Conservation (phyloP, 1,284 basidiomycete species). For the Fomes fomentarius region DNA sequence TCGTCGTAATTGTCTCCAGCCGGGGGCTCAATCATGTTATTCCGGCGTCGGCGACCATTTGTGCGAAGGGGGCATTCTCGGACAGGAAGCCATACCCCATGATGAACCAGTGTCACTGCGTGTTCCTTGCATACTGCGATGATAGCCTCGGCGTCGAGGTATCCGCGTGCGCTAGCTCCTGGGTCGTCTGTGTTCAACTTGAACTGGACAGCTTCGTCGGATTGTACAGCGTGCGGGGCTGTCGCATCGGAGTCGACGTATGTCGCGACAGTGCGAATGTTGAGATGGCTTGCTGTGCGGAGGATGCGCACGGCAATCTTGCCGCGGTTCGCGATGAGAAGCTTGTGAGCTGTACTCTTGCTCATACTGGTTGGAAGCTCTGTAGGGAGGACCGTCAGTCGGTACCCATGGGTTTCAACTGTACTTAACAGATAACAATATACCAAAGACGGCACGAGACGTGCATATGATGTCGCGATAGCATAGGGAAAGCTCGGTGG, state of each 20-base stretch:
- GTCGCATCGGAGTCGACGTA: slow-evolving; percentile 59
- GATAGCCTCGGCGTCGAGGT: slow-evolving; percentile 47
- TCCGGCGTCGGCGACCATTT: slow-evolving; percentile 58
- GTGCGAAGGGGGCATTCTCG: slow-evolving; percentile 65
- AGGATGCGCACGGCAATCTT: slow-evolving; percentile 62
- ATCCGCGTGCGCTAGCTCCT: slow-evolving; percentile 37
- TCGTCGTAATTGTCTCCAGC: slow-evolving; percentile 51
- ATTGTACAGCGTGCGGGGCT: slow-evolving; percentile 55
- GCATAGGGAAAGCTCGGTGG: neutral
- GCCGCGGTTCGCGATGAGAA: slow-evolving; percentile 53
- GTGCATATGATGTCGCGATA: neutral
- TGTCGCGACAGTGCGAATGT: slow-evolving; percentile 51
- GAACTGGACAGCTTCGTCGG: slow-evolving; percentile 50
- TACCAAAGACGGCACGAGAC: no score
- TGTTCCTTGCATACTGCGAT: slow-evolving; percentile 47
- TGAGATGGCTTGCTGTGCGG: slow-evolving; percentile 51
- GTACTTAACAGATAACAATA: no score
- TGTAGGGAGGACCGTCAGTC: no score
- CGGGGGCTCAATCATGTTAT: slow-evolving; percentile 70
- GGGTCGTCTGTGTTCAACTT: slow-evolving; percentile 18
- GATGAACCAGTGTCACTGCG: slow-evolving; percentile 60
- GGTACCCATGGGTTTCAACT: no score
- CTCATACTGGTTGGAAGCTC: no score
- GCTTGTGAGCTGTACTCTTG: slow-evolving; percentile 36
- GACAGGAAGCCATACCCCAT: slow-evolving; percentile 73